Evolutionary conservation across 345 rosid species (phyloP), one percentile per base, ranked within the genome.

Genomic region (Gossypium mustelinum): DNA sequence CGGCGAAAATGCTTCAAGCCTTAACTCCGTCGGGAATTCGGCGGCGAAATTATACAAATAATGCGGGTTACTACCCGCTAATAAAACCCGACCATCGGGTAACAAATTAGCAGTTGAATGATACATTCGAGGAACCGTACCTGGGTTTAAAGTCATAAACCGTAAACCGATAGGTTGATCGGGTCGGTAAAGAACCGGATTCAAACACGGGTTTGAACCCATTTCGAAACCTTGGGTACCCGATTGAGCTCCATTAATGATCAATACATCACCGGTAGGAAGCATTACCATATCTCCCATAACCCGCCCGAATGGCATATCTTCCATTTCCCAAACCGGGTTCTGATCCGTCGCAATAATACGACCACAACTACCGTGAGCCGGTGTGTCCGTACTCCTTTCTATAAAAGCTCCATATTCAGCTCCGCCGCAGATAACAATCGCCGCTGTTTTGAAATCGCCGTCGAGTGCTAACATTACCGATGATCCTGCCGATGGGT

Each of bases 221-320:
- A 85, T 45, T 76, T 90, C 94, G 68, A 86, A 88, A 17, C 94
- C 92, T 81, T 86, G 90, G 9, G 82, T 77, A 2, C 97, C 95
- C 3, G 93, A 87, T 76, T 90, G 88, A 70, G 97, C 98, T 70
- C 98, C 98, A 43, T 94, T 92, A 34, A 92, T 86, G 62, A 94
- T 82, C 73, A 92, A 68, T 59, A 83, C 81, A 0, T 92, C 94
- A 47, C 97, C 89, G 20, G 93, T 87, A 12, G 98, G 98, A 9
- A 94, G 87, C 85, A 86, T 83, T 10, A 92, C 93, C 97, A 94
- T 89, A 61, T 92, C 98, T 1, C 97, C 97, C 97, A 89, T 94
- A 81, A 92, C 80, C 78, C 98, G 85, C 70, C 92, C 92, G 74
- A 90, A 86, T 45, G 94, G 88, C 97, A 94, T 94, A 72, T 83